These are phyloP conservation scores for Gossypium anomalum DNA, from an alignment of 345 rosid species.

Conservation along the genomic window DNA sequence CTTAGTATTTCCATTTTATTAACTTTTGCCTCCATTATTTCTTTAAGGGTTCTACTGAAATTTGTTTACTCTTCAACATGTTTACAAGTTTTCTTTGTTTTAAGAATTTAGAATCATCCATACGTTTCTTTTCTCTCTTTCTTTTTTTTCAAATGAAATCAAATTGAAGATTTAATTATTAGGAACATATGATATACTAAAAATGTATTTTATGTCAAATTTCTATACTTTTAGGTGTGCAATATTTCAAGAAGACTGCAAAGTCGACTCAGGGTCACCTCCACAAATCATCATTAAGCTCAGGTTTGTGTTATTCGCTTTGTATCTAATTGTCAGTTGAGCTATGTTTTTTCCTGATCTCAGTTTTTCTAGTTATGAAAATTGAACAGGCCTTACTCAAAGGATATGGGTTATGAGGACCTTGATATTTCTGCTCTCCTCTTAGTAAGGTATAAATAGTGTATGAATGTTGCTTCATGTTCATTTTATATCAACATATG, in stretches of 20 bases:
- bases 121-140: not conserved
- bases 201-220: not conserved
- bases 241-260: slow-evolving; percentile 91
- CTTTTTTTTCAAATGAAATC: not conserved
- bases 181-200: not conserved
- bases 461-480: slow-evolving; percentile 11
- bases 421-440: slow-evolving; percentile 76
- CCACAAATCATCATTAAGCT: slow-evolving; percentile 66
- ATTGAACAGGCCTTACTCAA: slow-evolving; percentile 81
- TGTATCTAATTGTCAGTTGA: slow-evolving; percentile 15
- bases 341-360: slow-evolving; percentile 14
- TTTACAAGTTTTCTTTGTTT: not conserved
- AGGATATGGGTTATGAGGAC: slow-evolving; percentile 87
- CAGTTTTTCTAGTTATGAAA: slow-evolving; percentile 23
- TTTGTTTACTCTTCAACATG: not conserved
- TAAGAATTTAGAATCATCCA: not conserved
- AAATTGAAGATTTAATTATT: not conserved
- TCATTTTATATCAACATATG: slow-evolving; percentile 6
- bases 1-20: not conserved
- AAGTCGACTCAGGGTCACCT: slow-evolving; percentile 51
- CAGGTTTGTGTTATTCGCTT: slow-evolving; percentile 44
- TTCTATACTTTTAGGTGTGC: slow-evolving; percentile 47
- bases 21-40: not conserved
- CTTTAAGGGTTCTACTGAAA: not conserved
- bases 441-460: slow-evolving; percentile 50